A percentile compares a stretch with the other conserved stretches of the same genome.
phyloP scores from a whole-genome alignment of 345 rosid species.

The Garcia nutans region DNA sequence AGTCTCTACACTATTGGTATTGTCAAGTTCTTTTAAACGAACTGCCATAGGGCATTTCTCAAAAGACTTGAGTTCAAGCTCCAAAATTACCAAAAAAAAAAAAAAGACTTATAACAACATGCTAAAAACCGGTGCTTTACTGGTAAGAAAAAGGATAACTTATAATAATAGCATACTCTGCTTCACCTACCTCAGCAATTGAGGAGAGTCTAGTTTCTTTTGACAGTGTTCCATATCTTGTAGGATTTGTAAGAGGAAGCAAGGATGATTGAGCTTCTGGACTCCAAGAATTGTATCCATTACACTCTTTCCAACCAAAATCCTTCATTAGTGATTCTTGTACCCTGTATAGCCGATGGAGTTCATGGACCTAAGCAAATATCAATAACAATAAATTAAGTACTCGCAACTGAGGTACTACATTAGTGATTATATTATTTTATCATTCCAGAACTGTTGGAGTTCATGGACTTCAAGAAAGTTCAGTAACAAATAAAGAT shows the following conservation, averaged over 20 bases:
- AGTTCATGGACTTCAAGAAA: conserved; percentile 3
- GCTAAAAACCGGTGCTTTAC: too few relatives aligned
- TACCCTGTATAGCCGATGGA: conserved; percentile 38
- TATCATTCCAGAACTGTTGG: background rate
- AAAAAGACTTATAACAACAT: too few relatives aligned
- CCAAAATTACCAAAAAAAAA: background rate
- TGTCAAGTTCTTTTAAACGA: background rate
- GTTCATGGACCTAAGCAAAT: conserved; percentile 44
- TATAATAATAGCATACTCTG: background rate
- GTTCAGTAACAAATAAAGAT: background rate
- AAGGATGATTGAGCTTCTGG: conserved; percentile 20
- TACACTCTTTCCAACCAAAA: conserved; percentile 19
- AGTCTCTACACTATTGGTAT: background rate
- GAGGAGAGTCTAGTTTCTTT: conserved; percentile 22
- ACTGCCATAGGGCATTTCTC: background rate
- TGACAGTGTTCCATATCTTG: conserved; percentile 14
- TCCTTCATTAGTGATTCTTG: conserved; percentile 44
- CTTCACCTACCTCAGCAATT: conserved; percentile 26
- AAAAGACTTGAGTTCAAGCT: background rate
- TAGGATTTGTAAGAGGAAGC: conserved; percentile 15
- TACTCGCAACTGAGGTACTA: background rate
- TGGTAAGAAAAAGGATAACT: too few relatives aligned
- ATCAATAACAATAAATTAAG: conserved; percentile 11
- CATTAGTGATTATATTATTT: background rate
- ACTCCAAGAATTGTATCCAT: conserved; percentile 24